Evolutionary conservation across 495 filamentous ascomycete genomes (phyloP).

Genomic region (Hypomontagnella monticulosa): DNA sequence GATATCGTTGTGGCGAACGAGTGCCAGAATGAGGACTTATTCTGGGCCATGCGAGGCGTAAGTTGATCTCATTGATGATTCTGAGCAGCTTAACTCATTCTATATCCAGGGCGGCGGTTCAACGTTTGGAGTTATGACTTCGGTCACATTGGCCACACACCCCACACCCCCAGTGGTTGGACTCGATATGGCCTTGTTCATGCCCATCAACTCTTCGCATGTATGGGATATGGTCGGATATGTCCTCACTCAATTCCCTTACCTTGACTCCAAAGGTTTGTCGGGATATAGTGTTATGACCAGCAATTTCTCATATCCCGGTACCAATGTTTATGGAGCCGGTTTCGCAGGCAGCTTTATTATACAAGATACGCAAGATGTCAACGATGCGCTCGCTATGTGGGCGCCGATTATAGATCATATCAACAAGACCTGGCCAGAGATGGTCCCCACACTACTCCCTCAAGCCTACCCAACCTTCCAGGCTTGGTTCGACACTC

Average conservation of each 20-base stretch:
- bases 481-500: slow-evolving; percentile 56
- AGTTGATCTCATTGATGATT: slow-evolving; percentile 23
- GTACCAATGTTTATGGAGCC: slow-evolving; percentile 39
- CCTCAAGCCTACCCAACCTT: slow-evolving; percentile 56
- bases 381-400: slow-evolving; percentile 54
- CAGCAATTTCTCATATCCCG: slow-evolving; percentile 38
- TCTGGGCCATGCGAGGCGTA: slow-evolving; percentile 72
- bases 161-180: slow-evolving; percentile 45
- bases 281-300: slow-evolving; percentile 53
- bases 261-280: slow-evolving; percentile 49
- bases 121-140: slow-evolving; percentile 70
- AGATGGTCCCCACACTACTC: slow-evolving; percentile 44
- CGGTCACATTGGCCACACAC: slow-evolving; percentile 59
- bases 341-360: slow-evolving; percentile 43
- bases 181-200: slow-evolving; percentile 35
- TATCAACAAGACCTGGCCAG: slow-evolving; percentile 59
- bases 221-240: slow-evolving; percentile 50
- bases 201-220: slow-evolving; percentile 5
- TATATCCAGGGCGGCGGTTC: slow-evolving; percentile 64
- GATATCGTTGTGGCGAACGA: slow-evolving; percentile 63
- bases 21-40: slow-evolving; percentile 67
- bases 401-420: slow-evolving; percentile 52
- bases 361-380: slow-evolving; percentile 39
- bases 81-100: background rate
- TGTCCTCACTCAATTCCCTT: slow-evolving; percentile 49